Base-by-base conservation (phyloP, 192 early-diverging fungal species). In the Coemansia furcata region DNA sequence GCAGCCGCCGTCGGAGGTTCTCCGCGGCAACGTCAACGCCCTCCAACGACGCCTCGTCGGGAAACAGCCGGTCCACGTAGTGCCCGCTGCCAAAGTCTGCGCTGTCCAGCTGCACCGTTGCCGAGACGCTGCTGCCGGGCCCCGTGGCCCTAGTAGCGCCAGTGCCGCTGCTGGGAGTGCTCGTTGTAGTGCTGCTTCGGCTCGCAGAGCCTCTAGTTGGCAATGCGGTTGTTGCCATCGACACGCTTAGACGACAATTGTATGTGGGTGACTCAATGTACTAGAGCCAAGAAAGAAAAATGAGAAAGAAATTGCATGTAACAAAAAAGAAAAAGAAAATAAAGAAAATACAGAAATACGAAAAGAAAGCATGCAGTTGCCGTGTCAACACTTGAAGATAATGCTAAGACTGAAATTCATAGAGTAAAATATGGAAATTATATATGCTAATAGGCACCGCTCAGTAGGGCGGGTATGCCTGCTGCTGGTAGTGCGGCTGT, bases 61-160 rank as follows among this genome's bases (percentile, higher is more conserved):
- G 89, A 83, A 95, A 91, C 67, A 94, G 78, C 11, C 78, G 67
- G 79, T 97, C 95, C 65, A 97, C 84, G 76, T 90, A 95, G 33
- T 88, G 85, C 1, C 86, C 85, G 3, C 91, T 85, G 65, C 89
- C 87, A 66, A 96, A 94, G 36, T 89, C 86, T 4, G 59, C 32
- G 32, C 67, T 60, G 67, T 69, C 67, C 49, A 69, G 73, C 44
- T 46, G 44, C 38, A 30, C 47, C 11, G 50, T 40, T n/a, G 43
- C 52, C 2, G 33, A 35, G 32, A 42, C 1, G 43, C 40, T 58
- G 54, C 36, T 54, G 14, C 7, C 12, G 3, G 29, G 29, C 3
- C 50, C 50, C 4, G 50, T n/a, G 10, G 29, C 11, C 50, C 50
- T 54, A 30, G 26, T 14, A 30, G 26, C 9, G 11, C 50, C 50